phyloP scores from a whole-genome alignment of 2,329 filamentous ascomycete genomes.

The Aotearoamyces nothofagi region DNA sequence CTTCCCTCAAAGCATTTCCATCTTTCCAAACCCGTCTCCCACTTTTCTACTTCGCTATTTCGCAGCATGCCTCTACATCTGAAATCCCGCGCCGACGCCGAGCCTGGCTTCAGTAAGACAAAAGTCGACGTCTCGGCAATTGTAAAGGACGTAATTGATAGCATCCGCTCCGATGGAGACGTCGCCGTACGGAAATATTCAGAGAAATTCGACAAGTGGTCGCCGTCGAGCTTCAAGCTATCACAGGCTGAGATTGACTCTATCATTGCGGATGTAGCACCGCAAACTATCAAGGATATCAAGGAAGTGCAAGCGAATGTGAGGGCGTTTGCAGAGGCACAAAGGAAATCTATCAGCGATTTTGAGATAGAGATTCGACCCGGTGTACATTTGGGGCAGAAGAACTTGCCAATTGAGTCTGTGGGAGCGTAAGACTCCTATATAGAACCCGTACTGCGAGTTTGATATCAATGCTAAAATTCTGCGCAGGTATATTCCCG shows the following conservation, averaged over 20 bases:
- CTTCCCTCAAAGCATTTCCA: no score
- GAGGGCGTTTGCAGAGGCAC: slow-evolving; percentile 30
- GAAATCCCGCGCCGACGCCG: no score
- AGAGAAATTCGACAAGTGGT: slow-evolving; percentile 38
- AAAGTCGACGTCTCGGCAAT: slow-evolving; percentile 23
- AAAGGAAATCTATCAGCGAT: slow-evolving; percentile 28
- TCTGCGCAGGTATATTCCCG: slow-evolving; percentile 30
- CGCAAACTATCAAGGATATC: slow-evolving; percentile 35
- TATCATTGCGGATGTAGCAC: slow-evolving; percentile 26
- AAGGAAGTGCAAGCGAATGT: slow-evolving; percentile 35
- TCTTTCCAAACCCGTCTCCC: no score
- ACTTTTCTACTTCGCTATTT: no score
- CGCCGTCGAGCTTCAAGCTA: slow-evolving; percentile 30
- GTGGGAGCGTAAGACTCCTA: slow-evolving; percentile 31
- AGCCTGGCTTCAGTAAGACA: no score
- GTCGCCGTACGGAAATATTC: slow-evolving; percentile 31
- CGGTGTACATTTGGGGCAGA: slow-evolving; percentile 34
- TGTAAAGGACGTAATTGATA: slow-evolving; percentile 30
- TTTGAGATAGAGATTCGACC: slow-evolving; percentile 34
- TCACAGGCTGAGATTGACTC: slow-evolving; percentile 27
- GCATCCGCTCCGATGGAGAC: slow-evolving; percentile 30
- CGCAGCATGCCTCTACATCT: no score
- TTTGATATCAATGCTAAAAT: no score
- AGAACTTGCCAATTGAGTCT: slow-evolving; percentile 29
- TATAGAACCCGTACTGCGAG: no score